Evolutionary conservation across 345 rosid species (phyloP), one percentile per base, ranked within the genome.

Genomic region (Euclidium syriacum): DNA sequence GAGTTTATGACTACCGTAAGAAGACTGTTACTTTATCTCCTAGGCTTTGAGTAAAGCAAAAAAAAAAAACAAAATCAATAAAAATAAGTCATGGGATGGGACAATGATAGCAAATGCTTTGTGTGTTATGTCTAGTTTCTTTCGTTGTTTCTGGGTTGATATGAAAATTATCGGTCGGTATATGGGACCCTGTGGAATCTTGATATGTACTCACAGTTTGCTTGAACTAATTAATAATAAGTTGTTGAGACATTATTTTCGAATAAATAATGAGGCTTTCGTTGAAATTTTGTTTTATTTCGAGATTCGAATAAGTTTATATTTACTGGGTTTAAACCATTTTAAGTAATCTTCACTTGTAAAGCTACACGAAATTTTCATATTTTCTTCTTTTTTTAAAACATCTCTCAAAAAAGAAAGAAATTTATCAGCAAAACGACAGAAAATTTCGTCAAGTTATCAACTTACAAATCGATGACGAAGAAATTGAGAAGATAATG

Each of bases 1-100:
- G 98, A 29, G 94, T 92, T 10, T 89, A 89, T 43, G 81, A 87
- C 39, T 84, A 92, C 62, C 73, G 67, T 10, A 74, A 52, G 11
- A 44, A 71, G 58, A 42, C 50, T 35, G 32, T 0, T 12, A 79
- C 73, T 35, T 58, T 65, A 32, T 65, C 82, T 33, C 27, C 88
- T 55, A 77, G 78, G 25, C 89, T 92, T 36, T 91, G 64, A 82
- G 39, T n/a, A 49, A 70, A 47, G n/a, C 60, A 42, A 38, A 26
- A 24, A n/a, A n/a, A n/a, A n/a, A n/a, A n/a, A n/a, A n/a, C n/a
- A n/a, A n/a, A n/a, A n/a, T n/a, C n/a, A n/a, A n/a, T n/a, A n/a
- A n/a, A n/a, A n/a, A n/a, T n/a, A n/a, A n/a, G n/a, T n/a, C n/a
- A n/a, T n/a, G n/a, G n/a, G n/a, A n/a, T n/a, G n/a, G n/a, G n/a